phyloP scores from a whole-genome alignment of 1,284 basidiomycete species.

The Ceratorhiza oryzae-sativae region DNA sequence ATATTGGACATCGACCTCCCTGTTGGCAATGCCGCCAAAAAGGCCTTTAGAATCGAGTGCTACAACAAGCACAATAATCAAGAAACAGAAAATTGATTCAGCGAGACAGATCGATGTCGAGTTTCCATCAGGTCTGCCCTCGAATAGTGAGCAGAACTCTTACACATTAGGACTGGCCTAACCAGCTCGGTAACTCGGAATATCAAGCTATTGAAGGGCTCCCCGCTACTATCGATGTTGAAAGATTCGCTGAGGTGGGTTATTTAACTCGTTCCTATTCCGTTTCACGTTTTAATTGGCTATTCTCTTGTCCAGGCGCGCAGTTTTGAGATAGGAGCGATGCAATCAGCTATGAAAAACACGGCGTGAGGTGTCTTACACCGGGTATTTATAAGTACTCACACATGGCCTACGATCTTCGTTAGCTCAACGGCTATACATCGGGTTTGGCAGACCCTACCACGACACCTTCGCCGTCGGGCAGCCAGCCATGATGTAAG shows the following conservation, averaged over 20 bases:
- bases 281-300: background rate
- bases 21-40: conserved; percentile 5
- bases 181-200: conserved; percentile 49
- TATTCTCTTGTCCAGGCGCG: conserved; percentile 63
- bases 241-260: conserved; percentile 86
- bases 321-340: conserved; percentile 85
- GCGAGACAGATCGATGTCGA: conserved; percentile 76
- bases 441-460: conserved; percentile 89
- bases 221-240: conserved; percentile 81
- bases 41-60: background rate
- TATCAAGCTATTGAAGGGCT: conserved; percentile 62
- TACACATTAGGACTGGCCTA: conserved; percentile 43
- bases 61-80: conserved; percentile 51
- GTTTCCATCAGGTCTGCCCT: conserved; percentile 44
- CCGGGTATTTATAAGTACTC: background rate
- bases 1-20: background rate
- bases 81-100: conserved; percentile 67
- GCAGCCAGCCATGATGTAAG: conserved; percentile 93
- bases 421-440: conserved; percentile 64
- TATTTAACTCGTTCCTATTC: conserved; percentile 39
- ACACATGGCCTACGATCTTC: background rate
- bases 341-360: conserved; percentile 83
- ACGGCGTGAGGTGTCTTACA: conserved; percentile 65
- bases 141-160: conserved; percentile 38
- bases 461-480: conserved; percentile 84